Conservation (phyloP, 2,329 filamentous ascomycete species). For the Venturia carpophila region DNA sequence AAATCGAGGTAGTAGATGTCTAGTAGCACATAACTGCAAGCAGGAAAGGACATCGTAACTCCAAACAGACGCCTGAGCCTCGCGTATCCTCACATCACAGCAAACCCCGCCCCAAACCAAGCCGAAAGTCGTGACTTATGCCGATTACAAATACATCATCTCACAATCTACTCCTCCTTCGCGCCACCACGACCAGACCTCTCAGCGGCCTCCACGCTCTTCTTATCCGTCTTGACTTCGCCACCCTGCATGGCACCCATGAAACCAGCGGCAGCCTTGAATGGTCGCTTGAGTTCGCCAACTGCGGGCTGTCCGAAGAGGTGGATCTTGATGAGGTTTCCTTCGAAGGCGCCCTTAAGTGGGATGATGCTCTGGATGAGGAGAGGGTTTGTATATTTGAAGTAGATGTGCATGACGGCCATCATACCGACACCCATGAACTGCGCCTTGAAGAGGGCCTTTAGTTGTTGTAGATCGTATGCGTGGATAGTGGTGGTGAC, state of each 20-base stretch:
- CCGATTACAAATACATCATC: not conserved
- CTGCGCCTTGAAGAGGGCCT: slow-evolving; percentile 78
- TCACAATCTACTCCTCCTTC: slow-evolving; percentile 42
- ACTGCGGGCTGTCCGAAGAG: slow-evolving; percentile 76
- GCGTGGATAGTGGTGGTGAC: slow-evolving; percentile 94
- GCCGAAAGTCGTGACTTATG: not conserved
- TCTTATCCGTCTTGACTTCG: slow-evolving; percentile 74
- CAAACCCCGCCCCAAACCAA: not conserved
- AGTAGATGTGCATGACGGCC: slow-evolving; percentile 96
- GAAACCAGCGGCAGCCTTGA: slow-evolving; percentile 78
- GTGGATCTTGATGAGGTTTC: slow-evolving; percentile 95
- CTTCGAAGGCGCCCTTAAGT: slow-evolving; percentile 89
- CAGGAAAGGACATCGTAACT: not conserved
- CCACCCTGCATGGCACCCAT: slow-evolving; percentile 69
- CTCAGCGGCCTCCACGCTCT: slow-evolving; percentile 48
- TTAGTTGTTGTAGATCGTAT: slow-evolving; percentile 84
- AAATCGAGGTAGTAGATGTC: not conserved
- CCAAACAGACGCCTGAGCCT: not conserved
- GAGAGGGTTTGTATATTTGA: slow-evolving; percentile 99
- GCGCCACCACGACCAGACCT: slow-evolving; percentile 42
- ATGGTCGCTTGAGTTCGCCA: slow-evolving; percentile 90
- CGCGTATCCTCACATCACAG: not conserved
- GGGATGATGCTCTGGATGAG: slow-evolving; percentile 98
- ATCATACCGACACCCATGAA: slow-evolving; percentile 98
- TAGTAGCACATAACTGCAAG: not conserved